Evolutionary conservation across 192 early-diverging fungal genomes (phyloP).

Genomic region (Mortierella hygrophila): DNA sequence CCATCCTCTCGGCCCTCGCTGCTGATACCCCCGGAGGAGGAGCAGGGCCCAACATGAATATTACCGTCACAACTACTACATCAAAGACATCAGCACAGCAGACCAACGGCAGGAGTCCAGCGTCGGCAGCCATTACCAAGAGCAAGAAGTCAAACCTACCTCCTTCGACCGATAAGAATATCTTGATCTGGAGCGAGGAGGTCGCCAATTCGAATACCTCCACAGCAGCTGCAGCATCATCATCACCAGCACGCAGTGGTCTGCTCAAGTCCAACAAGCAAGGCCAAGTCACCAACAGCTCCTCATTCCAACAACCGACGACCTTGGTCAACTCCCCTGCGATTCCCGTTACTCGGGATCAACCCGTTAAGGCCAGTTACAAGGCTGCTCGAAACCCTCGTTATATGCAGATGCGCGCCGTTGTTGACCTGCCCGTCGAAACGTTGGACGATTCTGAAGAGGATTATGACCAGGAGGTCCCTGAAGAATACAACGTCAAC

Average conservation of each 20-base stretch:
- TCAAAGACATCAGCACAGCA: conserved; percentile 5
- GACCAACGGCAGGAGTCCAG: not conserved
- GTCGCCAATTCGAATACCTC: conserved; percentile 34
- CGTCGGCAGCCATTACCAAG: not conserved
- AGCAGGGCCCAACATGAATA: not conserved
- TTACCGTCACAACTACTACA: not conserved
- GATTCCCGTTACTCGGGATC: not conserved
- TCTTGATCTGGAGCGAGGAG: conserved; percentile 45
- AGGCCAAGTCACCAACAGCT: conserved; percentile 21
- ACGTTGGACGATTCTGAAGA: not conserved
- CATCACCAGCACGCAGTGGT: conserved; percentile 10
- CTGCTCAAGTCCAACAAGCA: conserved; percentile 15
- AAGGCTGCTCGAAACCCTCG: conserved; percentile 35
- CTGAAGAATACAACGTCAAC: conserved; percentile 5
- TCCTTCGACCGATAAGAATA: conserved; percentile 27
- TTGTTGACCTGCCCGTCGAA: not conserved
- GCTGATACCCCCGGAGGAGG: conserved; percentile 8
- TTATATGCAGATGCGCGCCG: conserved; percentile 26
- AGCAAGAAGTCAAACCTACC: not conserved
- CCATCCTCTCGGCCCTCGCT: conserved; percentile 38
- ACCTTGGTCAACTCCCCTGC: not conserved
- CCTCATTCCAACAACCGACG: conserved; percentile 8
- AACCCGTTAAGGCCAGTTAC: conserved; percentile 9
- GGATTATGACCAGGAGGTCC: not conserved
- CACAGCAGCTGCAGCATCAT: not conserved